These are phyloP conservation scores for Rhizopogon vinicolor DNA, from an alignment of 768 basidiomycete species.

Conservation along the genomic window DNA sequence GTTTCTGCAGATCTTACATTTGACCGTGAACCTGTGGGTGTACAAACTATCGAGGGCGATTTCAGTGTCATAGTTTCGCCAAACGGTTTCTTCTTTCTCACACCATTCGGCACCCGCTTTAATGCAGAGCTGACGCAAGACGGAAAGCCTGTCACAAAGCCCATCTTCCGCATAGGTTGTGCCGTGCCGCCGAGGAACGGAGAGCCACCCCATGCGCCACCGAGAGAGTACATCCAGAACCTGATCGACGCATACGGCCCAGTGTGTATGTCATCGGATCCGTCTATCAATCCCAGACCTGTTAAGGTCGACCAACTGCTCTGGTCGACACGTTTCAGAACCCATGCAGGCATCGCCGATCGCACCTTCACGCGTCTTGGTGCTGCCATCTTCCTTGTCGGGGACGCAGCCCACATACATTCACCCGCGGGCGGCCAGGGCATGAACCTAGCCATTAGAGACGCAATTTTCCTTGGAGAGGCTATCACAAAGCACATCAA, in stretches of 20 bases:
- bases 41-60: constrained; percentile 6
- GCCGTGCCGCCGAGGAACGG: constrained; percentile 27
- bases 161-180: constrained; percentile 34
- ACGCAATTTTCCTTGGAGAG: constrained; percentile 42
- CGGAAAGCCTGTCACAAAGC: not conserved
- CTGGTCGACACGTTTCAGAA: constrained; percentile 40
- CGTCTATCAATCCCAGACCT: constrained; percentile 14
- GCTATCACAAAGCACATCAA: constrained; percentile 32
- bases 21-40: constrained; percentile 18
- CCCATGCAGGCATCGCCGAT: constrained; percentile 36
- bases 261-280: not conserved
- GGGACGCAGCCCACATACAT: constrained; percentile 49
- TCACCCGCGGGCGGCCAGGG: constrained; percentile 53
- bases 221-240: constrained; percentile 1
- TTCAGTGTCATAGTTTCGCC: constrained; percentile 14
- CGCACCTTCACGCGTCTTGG: constrained; percentile 27
- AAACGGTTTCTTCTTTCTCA: constrained; percentile 26
- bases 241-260: not conserved
- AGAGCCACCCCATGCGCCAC: constrained; percentile 19
- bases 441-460: constrained; percentile 55
- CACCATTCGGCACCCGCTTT: constrained; percentile 23
- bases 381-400: constrained; percentile 17
- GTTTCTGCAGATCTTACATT: constrained; percentile 45
- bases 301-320: constrained; percentile 27
- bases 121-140: not conserved